Evolutionary conservation across 305 asterid genomes (phyloP).

Genomic region (Salvia sclarea): DNA sequence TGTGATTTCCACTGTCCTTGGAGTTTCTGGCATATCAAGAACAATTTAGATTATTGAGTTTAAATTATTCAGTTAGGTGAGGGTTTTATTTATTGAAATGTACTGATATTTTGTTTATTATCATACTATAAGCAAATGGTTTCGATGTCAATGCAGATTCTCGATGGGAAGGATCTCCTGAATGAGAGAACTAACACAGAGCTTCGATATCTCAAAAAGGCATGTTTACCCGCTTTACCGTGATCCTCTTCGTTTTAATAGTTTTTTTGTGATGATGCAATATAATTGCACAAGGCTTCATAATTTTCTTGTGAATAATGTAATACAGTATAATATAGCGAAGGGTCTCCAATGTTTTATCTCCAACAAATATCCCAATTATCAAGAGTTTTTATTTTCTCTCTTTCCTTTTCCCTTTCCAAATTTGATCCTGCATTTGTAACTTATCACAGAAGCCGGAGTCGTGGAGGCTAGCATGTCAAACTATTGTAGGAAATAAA

Average conservation of each 20-base stretch:
- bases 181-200: conserved; percentile 83
- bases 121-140: neutral
- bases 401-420: neutral
- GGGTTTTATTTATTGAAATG: neutral
- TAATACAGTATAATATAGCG: neutral
- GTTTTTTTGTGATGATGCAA: too few relatives aligned
- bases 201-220: conserved; percentile 84
- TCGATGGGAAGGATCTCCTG: conserved; percentile 83
- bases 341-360: neutral
- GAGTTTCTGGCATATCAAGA: neutral
- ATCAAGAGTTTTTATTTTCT: neutral
- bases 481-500: conserved; percentile 94
- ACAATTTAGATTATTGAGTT: neutral
- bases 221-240: conserved; percentile 26
- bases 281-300: neutral
- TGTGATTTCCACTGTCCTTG: neutral
- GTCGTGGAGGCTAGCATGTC: conserved; percentile 95
- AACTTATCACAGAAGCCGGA: conserved; percentile 68
- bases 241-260: neutral
- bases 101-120: too few relatives aligned
- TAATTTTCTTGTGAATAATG: neutral
- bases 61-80: neutral
- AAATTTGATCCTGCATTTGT: neutral
- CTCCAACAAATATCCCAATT: neutral
- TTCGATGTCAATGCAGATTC: conserved; percentile 48